Percentiles rank a stretch among this genome's conserved stretches.
These are phyloP conservation scores for Glebionis coronaria DNA, from an alignment of 129 eudicot genomes.

Conservation along the genomic window DNA sequence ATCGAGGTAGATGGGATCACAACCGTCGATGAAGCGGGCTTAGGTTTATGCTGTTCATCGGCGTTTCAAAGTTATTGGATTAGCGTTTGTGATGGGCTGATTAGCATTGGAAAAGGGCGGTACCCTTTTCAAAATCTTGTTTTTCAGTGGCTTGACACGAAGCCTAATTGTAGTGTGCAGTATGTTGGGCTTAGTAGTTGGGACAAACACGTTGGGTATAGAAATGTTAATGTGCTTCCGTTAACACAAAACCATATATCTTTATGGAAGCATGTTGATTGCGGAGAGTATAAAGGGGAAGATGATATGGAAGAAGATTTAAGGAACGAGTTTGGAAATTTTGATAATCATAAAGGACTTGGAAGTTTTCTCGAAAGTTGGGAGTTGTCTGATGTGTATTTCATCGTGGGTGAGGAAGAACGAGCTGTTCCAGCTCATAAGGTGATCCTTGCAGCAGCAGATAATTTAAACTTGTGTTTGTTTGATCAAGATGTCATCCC, in stretches of 20 bases:
- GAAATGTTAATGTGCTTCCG: conserved; percentile 87
- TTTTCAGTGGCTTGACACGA: conserved; percentile 92
- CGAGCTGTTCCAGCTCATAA: conserved; percentile 84
- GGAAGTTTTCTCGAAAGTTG: conserved; percentile 85
- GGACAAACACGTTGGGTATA: conserved; percentile 96
- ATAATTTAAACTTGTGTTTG: conserved; percentile 43
- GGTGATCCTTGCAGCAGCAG: conserved; percentile 76
- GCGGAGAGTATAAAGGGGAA: conserved; percentile 43
- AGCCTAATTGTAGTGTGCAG: conserved; percentile 87
- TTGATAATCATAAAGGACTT: conserved; percentile 60
- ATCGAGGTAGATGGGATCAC: conserved; percentile 91
- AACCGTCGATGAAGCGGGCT: conserved; percentile 82
- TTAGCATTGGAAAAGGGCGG: conserved; percentile 90
- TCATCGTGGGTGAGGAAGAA: conserved; percentile 73
- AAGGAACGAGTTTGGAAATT: conserved; percentile 50
- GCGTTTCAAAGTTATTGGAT: conserved; percentile 98
- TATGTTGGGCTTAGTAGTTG: conserved; percentile 98
- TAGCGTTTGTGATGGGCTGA: conserved; percentile 85
- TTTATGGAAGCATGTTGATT: conserved; percentile 87
- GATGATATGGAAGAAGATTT: conserved; percentile 64
- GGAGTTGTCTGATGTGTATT: conserved; percentile 81
- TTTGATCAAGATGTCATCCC: conserved; percentile 53
- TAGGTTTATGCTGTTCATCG: conserved; percentile 77
- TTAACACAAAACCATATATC: conserved; percentile 80
- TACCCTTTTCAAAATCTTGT: conserved; percentile 95